These are phyloP conservation scores for Sungouiella blattae DNA, from an alignment of 805 yeast genomes.

Conservation along the genomic window DNA sequence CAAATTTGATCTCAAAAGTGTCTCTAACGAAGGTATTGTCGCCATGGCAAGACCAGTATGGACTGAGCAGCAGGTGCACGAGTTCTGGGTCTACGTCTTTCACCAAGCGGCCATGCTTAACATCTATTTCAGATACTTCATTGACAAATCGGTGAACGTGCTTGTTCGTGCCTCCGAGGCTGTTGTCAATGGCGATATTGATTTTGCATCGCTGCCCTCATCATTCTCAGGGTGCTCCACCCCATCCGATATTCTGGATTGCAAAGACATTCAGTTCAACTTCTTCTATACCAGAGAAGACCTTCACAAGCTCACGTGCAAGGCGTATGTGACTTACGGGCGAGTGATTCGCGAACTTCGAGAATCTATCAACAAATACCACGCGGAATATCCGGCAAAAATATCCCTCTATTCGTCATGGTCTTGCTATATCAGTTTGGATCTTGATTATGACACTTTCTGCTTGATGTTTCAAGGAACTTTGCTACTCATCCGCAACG, in stretches of 20 bases:
- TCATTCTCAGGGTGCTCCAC: no score
- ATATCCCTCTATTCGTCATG: constrained; percentile 36
- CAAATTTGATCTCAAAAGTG: constrained; percentile 10
- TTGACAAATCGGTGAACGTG: constrained; percentile 35
- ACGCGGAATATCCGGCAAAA: constrained; percentile 34
- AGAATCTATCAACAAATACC: constrained; percentile 25
- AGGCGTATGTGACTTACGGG: constrained; percentile 34
- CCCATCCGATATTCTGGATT: no score
- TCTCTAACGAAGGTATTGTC: constrained; percentile 13
- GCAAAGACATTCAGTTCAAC: no score
- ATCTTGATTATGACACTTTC: constrained; percentile 31
- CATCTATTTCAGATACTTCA: constrained; percentile 33
- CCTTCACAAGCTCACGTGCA: constrained; percentile 26
- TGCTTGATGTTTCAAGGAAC: constrained; percentile 34
- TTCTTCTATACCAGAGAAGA: constrained; percentile 28
- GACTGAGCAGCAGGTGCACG: constrained; percentile 16
- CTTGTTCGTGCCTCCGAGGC: constrained; percentile 17
- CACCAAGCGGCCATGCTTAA: constrained; percentile 25
- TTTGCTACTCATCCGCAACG: constrained; percentile 25
- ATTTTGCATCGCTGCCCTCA: constrained; percentile 4
- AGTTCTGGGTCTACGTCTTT: constrained; percentile 31
- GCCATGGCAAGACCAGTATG: constrained; percentile 23
- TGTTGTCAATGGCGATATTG: constrained; percentile 14
- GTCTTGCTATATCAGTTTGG: constrained; percentile 30
- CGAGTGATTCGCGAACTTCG: constrained; percentile 31